phyloP scores from a whole-genome alignment of 345 rosid species.

The Hypericum perforatum region DNA sequence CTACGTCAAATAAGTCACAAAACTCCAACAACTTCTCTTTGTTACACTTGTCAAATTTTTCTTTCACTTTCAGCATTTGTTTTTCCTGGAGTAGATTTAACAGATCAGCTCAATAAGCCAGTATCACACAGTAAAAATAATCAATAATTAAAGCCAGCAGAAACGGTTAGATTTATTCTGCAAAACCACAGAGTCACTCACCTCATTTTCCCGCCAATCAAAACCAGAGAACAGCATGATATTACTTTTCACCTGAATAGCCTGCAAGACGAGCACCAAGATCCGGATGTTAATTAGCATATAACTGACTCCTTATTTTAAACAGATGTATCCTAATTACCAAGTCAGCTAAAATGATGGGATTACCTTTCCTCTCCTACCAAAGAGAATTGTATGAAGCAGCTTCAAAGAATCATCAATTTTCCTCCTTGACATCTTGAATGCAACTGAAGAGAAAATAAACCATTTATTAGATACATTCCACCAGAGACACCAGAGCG shows the following conservation, averaged over 20 bases:
- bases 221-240: slow-evolving; percentile 84
- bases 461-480: slow-evolving; percentile 4
- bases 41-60: slow-evolving; percentile 72
- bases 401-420: slow-evolving; percentile 59
- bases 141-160: background rate
- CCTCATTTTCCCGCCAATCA: slow-evolving; percentile 89
- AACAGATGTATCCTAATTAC: no score
- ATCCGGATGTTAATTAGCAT: no score
- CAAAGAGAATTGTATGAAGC: slow-evolving; percentile 68
- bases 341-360: background rate
- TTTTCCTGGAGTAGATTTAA: slow-evolving; percentile 40
- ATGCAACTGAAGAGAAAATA: slow-evolving; percentile 50
- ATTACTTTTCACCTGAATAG: slow-evolving; percentile 67
- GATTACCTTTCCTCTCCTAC: slow-evolving; percentile 78
- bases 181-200: slow-evolving; percentile 11
- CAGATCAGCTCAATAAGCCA: no score
- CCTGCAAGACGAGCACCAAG: slow-evolving; percentile 37
- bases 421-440: slow-evolving; percentile 71
- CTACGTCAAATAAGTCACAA: slow-evolving; percentile 75
- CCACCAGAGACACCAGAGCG: no score
- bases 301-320: no score
- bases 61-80: slow-evolving; percentile 60
- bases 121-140: background rate
- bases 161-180: background rate
- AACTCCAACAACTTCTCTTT: slow-evolving; percentile 76